Base-by-base conservation (phyloP, 2,329 filamentous ascomycete species). In the Fusarium hostae region DNA sequence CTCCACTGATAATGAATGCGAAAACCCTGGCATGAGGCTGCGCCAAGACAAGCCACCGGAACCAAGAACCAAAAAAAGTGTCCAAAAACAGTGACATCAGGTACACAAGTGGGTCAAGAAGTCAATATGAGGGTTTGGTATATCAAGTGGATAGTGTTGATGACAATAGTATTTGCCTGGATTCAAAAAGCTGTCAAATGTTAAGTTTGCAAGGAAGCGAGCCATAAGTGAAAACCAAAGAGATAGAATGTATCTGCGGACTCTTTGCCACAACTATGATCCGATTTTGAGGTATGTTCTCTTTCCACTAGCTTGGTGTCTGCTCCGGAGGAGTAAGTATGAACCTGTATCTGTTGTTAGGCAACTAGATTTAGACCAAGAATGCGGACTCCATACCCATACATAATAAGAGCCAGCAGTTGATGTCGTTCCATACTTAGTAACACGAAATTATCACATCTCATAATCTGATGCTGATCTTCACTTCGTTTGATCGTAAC, bases 381-480 rank as follows among this genome's bases (percentile, higher is more conserved):
- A 57, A 63, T 67, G 51, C 34, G 18, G 45, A 54, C 22, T 5
- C n/a, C 15, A 45, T 26, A 30, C 24, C 7, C 12, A 6, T 10
- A 22, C 20, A 40, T 2, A 16, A 10, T 22, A 26, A 26, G 5
- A 28, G 7, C 6, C 41, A 68, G 54, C 44, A 40, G 68, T 70
- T 66, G 54, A 66, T 66, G 65, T 57, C n/a, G 47, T 51, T 61
- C 39, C 47, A 66, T 48, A 48, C 48, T 48, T 28, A 48, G 66
- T n/a, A 52, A 20, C 26, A 20, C 0, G 6, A 24, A 35, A 9
- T 16, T 26, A n/a, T 52, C 37, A 40, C 37, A 57, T 39, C 39
- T 41, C 28, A 39, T 10, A 44, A 16, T 43, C 3, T 34, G 3
- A 26, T 44, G 28, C 18, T 26, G 50, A 69, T 55, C 32, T 15